Conservation (phyloP, 2,329 filamentous ascomycete species). For the Fusarium sp. region DNA sequence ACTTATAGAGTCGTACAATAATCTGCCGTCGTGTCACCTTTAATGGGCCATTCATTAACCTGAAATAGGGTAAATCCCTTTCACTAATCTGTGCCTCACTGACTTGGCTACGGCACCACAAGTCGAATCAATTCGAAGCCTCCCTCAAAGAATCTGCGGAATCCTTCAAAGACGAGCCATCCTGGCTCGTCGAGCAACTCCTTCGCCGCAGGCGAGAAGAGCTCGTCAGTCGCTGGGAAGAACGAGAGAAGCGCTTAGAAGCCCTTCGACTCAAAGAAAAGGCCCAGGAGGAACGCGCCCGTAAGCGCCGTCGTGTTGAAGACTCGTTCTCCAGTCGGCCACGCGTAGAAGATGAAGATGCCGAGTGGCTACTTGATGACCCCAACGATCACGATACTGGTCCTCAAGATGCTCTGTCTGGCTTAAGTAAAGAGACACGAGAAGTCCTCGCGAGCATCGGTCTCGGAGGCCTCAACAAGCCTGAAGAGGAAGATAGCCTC, state of each 20-base stretch:
- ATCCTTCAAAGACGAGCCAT: constrained; percentile 74
- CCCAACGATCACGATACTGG: constrained; percentile 61
- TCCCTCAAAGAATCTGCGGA: constrained; percentile 58
- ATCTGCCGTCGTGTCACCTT: neutral
- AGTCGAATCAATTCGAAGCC: constrained; percentile 68
- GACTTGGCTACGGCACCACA: constrained; percentile 90
- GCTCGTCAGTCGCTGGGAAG: constrained; percentile 73
- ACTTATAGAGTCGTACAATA: neutral
- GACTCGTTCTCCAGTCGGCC: constrained; percentile 32
- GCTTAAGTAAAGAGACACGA: constrained; percentile 79
- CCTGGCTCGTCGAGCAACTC: constrained; percentile 86
- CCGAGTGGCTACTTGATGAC: constrained; percentile 80
- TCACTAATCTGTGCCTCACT: constrained; percentile 90
- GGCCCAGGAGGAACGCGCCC: constrained; percentile 62
- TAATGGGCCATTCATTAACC: constrained; percentile 8
- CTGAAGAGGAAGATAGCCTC: constrained; percentile 57
- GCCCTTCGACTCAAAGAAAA: constrained; percentile 72
- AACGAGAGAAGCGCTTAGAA: constrained; percentile 77
- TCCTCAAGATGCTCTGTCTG: constrained; percentile 57
- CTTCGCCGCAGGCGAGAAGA: constrained; percentile 74
- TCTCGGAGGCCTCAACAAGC: constrained; percentile 52
- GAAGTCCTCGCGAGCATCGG: constrained; percentile 76
- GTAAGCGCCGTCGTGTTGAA: constrained; percentile 60
- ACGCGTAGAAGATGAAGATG: constrained; percentile 64
- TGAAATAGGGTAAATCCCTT: constrained; percentile 81